Conservation (phyloP, 805 yeast genomes). For the Zygosaccharomyces bailii region DNA sequence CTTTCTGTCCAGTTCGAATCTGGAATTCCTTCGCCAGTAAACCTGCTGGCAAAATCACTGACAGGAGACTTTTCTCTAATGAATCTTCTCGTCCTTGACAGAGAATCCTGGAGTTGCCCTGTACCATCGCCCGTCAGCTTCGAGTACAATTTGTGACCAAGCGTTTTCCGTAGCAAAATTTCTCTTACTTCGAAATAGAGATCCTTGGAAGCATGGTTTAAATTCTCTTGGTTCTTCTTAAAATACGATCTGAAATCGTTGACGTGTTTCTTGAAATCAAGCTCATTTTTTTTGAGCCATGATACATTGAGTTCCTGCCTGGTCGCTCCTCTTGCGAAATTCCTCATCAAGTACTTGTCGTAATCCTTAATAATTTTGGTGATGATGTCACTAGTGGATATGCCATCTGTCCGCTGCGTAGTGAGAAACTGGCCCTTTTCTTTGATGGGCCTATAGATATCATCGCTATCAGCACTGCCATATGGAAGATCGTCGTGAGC, state of each 20-base stretch:
- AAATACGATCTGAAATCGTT: constrained; percentile 82
- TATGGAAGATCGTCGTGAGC: constrained; percentile 98
- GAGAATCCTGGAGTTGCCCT: constrained; percentile 39
- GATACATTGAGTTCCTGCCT: constrained; percentile 94
- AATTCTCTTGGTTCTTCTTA: constrained; percentile 65
- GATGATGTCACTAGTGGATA: constrained; percentile 92
- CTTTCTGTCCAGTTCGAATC: not conserved
- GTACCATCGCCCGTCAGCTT: constrained; percentile 40
- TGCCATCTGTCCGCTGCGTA: constrained; percentile 95
- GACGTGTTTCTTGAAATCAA: constrained; percentile 88
- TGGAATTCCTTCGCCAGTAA: constrained; percentile 21
- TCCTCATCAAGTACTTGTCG: constrained; percentile 94
- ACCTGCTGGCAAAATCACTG: constrained; percentile 33
- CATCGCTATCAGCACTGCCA: constrained; percentile 83
- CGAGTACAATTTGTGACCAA: constrained; percentile 34
- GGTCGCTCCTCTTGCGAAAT: constrained; percentile 96
- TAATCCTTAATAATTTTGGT: constrained; percentile 93
- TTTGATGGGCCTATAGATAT: constrained; percentile 89
- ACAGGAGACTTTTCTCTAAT: constrained; percentile 34
- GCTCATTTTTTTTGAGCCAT: constrained; percentile 95
- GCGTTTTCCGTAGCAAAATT: constrained; percentile 42
- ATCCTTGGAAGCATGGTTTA: constrained; percentile 74
- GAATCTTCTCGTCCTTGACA: constrained; percentile 16
- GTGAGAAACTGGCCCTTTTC: constrained; percentile 85
- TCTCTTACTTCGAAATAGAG: constrained; percentile 82